Percentiles rank a stretch among this genome's conserved stretches.
Evolutionary conservation across 2,329 filamentous ascomycete genomes (phyloP).

Genomic region (Bipolaris oryzae): DNA sequence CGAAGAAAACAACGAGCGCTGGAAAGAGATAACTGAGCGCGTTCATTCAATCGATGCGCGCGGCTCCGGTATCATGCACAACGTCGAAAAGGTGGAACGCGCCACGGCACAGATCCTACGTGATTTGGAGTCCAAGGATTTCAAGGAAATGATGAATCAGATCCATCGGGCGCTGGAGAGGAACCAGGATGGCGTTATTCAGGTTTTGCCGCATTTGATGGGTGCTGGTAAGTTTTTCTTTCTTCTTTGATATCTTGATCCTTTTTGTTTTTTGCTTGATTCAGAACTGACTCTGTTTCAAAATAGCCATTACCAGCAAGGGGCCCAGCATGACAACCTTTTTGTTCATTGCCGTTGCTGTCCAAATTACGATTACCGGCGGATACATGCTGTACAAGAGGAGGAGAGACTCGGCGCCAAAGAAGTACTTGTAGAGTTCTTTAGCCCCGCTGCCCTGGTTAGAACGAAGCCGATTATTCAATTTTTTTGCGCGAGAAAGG

Average conservation of each 20-base stretch:
- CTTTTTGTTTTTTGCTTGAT: not conserved
- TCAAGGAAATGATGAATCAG: constrained; percentile 59
- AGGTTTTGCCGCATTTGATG: constrained; percentile 58
- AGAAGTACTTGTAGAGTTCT: constrained; percentile 76
- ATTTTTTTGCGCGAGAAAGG: not conserved
- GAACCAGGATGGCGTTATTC: constrained; percentile 59
- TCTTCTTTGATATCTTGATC: not conserved
- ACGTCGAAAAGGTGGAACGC: constrained; percentile 61
- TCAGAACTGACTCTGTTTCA: constrained; percentile 19
- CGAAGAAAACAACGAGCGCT: constrained; percentile 61
- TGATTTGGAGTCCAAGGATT: constrained; percentile 64
- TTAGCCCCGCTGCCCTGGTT: not conserved
- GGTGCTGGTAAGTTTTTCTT: constrained; percentile 53
- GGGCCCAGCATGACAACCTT: constrained; percentile 65
- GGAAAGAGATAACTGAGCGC: constrained; percentile 57
- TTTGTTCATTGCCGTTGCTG: constrained; percentile 73
- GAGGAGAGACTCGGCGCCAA: constrained; percentile 75
- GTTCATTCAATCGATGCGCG: constrained; percentile 42
- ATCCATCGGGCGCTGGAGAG: constrained; percentile 61
- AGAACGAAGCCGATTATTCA: not conserved
- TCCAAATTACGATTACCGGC: constrained; percentile 72
- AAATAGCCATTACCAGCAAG: constrained; percentile 58
- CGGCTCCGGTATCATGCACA: constrained; percentile 50
- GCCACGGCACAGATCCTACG: constrained; percentile 57
- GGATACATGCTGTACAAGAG: constrained; percentile 81